These are phyloP conservation scores for Capsella rubella DNA, from an alignment of 441 rosid genomes.

Conservation along the genomic window DNA sequence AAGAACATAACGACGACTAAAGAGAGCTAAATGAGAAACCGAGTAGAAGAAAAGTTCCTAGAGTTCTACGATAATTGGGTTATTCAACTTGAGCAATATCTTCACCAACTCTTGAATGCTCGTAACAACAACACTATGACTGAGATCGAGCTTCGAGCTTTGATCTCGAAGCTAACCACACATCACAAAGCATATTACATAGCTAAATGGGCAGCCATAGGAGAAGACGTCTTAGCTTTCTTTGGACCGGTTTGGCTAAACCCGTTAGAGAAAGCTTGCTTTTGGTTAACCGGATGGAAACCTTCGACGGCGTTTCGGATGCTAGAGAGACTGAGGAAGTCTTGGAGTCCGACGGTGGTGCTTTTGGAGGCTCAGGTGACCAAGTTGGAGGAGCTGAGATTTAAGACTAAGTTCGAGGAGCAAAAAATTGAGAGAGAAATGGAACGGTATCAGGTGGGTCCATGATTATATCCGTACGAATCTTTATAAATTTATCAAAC, in stretches of 20 bases:
- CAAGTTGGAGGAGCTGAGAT: constrained; percentile 62
- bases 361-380: constrained; percentile 58
- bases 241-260: constrained; percentile 66
- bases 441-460: constrained; percentile 84
- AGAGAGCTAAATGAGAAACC: constrained; percentile 45
- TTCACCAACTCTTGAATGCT: constrained; percentile 49
- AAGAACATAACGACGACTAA: neutral
- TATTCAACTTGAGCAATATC: constrained; percentile 56
- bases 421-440: constrained; percentile 74
- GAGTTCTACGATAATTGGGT: constrained; percentile 68
- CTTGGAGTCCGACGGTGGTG: constrained; percentile 22
- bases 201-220: constrained; percentile 74
- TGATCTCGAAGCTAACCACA: constrained; percentile 68
- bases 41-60: constrained; percentile 53
- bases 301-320: constrained; percentile 63
- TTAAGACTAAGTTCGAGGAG: constrained; percentile 65
- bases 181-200: constrained; percentile 83
- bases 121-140: constrained; percentile 37
- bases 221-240: constrained; percentile 69
- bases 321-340: constrained; percentile 51
- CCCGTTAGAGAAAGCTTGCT: constrained; percentile 64
- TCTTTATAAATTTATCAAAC: neutral
- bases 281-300: constrained; percentile 89
- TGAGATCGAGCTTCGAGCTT: constrained; percentile 48
- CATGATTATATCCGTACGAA: constrained; percentile 4